Evolutionary conservation across 1,284 basidiomycete genomes (phyloP).

Genomic region (Marasmius fiardii): DNA sequence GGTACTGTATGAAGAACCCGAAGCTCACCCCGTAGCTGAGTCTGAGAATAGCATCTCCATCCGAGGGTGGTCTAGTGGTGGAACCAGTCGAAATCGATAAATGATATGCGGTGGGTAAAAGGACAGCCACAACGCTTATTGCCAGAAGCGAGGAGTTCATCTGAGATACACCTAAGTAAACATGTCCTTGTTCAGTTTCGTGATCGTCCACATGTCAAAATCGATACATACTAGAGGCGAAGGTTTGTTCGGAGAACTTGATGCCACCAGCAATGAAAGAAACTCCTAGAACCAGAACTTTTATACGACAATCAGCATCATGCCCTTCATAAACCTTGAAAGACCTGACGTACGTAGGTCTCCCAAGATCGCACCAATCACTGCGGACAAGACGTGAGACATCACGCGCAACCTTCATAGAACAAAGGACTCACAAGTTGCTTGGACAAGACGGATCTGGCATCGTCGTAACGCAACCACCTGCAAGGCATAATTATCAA

Average conservation of each 20-base stretch:
- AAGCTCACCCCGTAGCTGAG: slow-evolving; percentile 75
- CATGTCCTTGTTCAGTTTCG: neutral
- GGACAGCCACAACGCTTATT: slow-evolving; percentile 76
- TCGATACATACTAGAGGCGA: slow-evolving; percentile 28
- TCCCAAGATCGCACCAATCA: slow-evolving; percentile 38
- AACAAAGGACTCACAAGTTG: slow-evolving; percentile 56
- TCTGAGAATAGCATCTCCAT: slow-evolving; percentile 54
- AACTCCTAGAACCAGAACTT: slow-evolving; percentile 82
- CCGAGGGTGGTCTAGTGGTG: slow-evolving; percentile 20
- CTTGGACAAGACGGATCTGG: slow-evolving; percentile 79
- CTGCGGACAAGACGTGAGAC: neutral
- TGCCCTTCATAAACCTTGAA: neutral
- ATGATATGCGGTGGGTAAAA: slow-evolving; percentile 72
- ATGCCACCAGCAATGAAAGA: slow-evolving; percentile 73
- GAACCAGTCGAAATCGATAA: slow-evolving; percentile 29
- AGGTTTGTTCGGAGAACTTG: slow-evolving; percentile 70
- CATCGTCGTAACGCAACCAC: slow-evolving; percentile 83
- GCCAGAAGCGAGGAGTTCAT: slow-evolving; percentile 79
- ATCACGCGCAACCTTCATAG: neutral
- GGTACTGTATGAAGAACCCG: neutral
- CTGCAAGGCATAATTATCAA: too few relatives aligned
- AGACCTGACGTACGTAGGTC: slow-evolving; percentile 56
- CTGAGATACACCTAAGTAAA: slow-evolving; percentile 34
- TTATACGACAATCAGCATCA: slow-evolving; percentile 15
- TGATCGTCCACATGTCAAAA: slow-evolving; percentile 42